phyloP scores from a whole-genome alignment of 2,329 filamentous ascomycete species.

The Epichloe gansuensis region DNA sequence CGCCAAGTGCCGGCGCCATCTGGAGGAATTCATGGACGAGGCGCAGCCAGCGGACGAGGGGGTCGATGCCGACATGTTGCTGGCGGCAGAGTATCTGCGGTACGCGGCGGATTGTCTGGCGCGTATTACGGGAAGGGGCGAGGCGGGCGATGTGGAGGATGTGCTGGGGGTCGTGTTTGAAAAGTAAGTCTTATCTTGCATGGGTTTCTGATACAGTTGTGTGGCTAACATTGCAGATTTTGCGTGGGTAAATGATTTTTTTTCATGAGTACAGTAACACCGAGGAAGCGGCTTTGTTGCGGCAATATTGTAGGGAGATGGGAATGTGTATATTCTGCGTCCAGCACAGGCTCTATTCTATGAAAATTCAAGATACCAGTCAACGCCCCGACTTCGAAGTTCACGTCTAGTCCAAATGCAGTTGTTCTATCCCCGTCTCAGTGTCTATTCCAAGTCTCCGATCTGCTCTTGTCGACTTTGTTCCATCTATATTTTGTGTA shows the following conservation, averaged over 20 bases:
- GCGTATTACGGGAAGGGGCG: conserved; percentile 75
- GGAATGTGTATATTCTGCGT: too few species aligned
- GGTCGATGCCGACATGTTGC: conserved; percentile 63
- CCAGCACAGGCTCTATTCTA: too few species aligned
- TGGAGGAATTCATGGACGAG: conserved; percentile 60
- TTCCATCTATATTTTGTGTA: background rate
- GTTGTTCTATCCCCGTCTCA: too few species aligned
- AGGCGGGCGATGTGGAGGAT: conserved; percentile 83
- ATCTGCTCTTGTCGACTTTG: background rate
- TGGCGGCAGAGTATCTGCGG: conserved; percentile 80
- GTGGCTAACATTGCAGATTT: conserved; percentile 21
- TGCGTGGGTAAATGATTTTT: conserved; percentile 31
- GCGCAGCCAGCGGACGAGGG: conserved; percentile 26
- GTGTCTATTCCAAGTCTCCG: background rate
- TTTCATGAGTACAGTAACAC: background rate
- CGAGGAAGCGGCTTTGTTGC: too few species aligned
- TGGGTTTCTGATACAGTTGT: background rate
- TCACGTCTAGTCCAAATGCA: too few species aligned
- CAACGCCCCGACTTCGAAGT: background rate
- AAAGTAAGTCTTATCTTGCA: conserved; percentile 52
- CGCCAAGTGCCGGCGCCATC: conserved; percentile 54
- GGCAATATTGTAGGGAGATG: too few species aligned
- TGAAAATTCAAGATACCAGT: background rate
- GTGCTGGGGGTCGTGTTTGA: conserved; percentile 95
- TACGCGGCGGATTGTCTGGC: conserved; percentile 70